Conservation (phyloP, 345 rosid species). For the Durio zibethinus region DNA sequence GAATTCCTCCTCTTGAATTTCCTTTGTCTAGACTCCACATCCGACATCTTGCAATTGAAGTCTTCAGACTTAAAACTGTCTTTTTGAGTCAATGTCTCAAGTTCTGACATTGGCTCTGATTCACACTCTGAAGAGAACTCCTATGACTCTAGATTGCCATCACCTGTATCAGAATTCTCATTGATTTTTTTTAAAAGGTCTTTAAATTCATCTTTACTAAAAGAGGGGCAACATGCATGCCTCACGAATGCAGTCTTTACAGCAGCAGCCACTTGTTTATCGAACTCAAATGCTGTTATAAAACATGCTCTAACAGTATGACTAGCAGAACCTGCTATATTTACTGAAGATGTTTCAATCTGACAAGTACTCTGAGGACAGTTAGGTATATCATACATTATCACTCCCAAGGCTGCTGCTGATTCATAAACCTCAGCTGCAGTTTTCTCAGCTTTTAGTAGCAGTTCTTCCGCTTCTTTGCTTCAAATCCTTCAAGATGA, state of each 20-base stretch:
- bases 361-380: conserved; percentile 49
- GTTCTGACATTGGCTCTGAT: conserved; percentile 56
- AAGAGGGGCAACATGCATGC: conserved; percentile 55
- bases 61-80: conserved; percentile 31
- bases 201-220: conserved; percentile 63
- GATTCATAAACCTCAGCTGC: conserved; percentile 84
- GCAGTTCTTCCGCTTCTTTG: conserved; percentile 64
- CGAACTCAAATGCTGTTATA: conserved; percentile 87
- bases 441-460: conserved; percentile 62
- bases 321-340: conserved; percentile 56
- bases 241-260: conserved; percentile 71
- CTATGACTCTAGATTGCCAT: conserved; percentile 36
- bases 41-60: conserved; percentile 27
- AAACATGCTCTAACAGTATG: conserved; percentile 81
- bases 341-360: conserved; percentile 45
- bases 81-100: conserved; percentile 26
- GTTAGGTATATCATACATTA: conserved; percentile 77
- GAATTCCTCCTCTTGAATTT: conserved; percentile 62
- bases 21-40: conserved; percentile 34
- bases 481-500: conserved; percentile 54
- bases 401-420: conserved; percentile 81
- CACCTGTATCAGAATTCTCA: conserved; percentile 61
- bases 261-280: conserved; percentile 89
- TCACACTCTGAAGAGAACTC: conserved; percentile 59
- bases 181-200: conserved; percentile 67